Base-by-base conservation (phyloP, 805 yeast genomes). In the Pichia deserticola region DNA sequence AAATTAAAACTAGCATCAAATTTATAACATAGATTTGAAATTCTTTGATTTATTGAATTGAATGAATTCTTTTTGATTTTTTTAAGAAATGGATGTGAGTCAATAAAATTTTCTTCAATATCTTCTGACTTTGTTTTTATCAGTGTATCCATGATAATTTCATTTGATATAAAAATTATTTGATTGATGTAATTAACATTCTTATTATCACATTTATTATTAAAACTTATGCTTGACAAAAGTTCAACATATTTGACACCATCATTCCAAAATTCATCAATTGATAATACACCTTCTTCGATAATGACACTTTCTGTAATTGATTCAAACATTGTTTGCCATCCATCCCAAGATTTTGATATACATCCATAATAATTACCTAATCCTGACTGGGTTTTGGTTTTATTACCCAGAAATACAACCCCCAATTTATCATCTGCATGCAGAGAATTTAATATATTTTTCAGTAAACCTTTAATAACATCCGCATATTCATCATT, bases 281-380 rank as follows among this genome's bases (percentile, higher is more conserved):
- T 10, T 5, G 20, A 4, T 9, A 20, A 39, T 25, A 11, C 32
- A 3, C 20, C 32, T 25, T 53, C 42, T 4, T 38, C 47, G 1
- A 38, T 34, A 11, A 55, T 57, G n/a, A 52, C 53, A 7, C 47
- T 44, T 5, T 50, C 60, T 7, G 32, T 41, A 12, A 65, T 57
- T 9, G 53, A 47, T 12, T 55, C 54, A 6, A 65, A 42, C 5
- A 64, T 34, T 5, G 47, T 39, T 5, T 49, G 15, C 69, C 69
- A 65, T 0, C 63, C 67, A 20, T 53, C 57, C 69, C 69, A 65
- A 9, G 41, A 33, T n/a, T 51, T 53, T 5, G 57, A 34, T 28
- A 48, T 56, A 45, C 65, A 61, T 1, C 69, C 68, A 49, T 65
- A 65, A 53, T 64, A 65, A 48, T 58, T 57, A 7, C 69, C 69